A percentile compares a stretch with the other conserved stretches of the same genome.
Evolutionary conservation across 257 asterid genomes (phyloP).

Genomic region (Nyctanthes arbortristis): DNA sequence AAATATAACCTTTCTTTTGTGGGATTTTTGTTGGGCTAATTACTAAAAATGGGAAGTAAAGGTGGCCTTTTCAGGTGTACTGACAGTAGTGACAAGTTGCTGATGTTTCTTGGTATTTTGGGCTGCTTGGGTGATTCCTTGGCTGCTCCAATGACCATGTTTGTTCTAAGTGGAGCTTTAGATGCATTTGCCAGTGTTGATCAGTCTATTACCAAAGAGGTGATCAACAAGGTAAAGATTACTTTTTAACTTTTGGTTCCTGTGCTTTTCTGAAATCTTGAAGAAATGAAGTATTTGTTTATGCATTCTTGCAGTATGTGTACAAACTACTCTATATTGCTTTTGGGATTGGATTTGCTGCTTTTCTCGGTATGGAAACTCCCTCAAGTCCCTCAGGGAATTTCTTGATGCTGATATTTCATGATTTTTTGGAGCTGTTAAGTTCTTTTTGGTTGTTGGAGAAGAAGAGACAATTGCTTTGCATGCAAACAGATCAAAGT

Average conservation of each 20-base stretch:
- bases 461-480: too few relatives aligned
- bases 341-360: slow-evolving; percentile 30
- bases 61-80: slow-evolving; percentile 36
- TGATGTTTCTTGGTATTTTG: slow-evolving; percentile 32
- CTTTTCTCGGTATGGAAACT: slow-evolving; percentile 30
- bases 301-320: slow-evolving; percentile 36
- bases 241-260: neutral
- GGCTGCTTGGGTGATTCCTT: slow-evolving; percentile 38
- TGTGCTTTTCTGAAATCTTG: neutral
- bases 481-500: too few relatives aligned
- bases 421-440: neutral
- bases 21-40: slow-evolving; percentile 1
- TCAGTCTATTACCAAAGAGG: slow-evolving; percentile 21
- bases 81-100: slow-evolving; percentile 29
- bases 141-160: slow-evolving; percentile 35
- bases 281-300: too few relatives aligned
- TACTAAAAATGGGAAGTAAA: slow-evolving; percentile 18
- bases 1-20: neutral
- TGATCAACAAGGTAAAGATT: slow-evolving; percentile 31
- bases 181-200: slow-evolving; percentile 38
- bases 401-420: neutral
- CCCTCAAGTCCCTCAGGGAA: neutral
- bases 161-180: slow-evolving; percentile 35
- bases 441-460: too few relatives aligned
- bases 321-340: slow-evolving; percentile 38